Evolutionary conservation across 2,329 filamentous ascomycete genomes (phyloP).

Genomic region (Grosmannia serpens): DNA sequence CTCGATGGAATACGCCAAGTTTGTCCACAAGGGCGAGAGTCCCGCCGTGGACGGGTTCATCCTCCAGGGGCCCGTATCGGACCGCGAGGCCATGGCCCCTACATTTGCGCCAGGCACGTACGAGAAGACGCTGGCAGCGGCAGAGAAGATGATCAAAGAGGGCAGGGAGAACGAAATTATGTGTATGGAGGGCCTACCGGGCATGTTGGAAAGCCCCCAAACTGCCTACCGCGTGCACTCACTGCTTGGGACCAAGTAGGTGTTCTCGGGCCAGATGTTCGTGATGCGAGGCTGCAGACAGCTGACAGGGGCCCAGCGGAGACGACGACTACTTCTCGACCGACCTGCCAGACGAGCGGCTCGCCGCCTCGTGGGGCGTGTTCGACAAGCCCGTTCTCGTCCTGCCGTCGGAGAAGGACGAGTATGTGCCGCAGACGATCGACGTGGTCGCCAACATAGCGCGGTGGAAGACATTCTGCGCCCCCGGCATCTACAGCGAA

Average conservation of each 20-base stretch:
- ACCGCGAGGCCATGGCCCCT: conserved; percentile 52
- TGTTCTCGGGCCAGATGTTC: background rate
- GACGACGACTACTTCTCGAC: conserved; percentile 86
- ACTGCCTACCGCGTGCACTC: conserved; percentile 43
- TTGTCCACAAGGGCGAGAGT: conserved; percentile 28
- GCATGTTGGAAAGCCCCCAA: conserved; percentile 30
- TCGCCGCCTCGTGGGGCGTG: conserved; percentile 53
- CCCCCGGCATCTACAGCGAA: conserved; percentile 31
- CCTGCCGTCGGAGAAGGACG: conserved; percentile 54
- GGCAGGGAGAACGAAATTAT: conserved; percentile 46
- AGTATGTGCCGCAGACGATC: conserved; percentile 46
- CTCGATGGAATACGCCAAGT: conserved; percentile 42
- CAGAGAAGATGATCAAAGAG: conserved; percentile 41
- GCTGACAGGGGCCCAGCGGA: conserved; percentile 31
- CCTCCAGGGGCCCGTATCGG: conserved; percentile 68
- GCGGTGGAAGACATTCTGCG: conserved; percentile 40
- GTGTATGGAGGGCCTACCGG: conserved; percentile 30
- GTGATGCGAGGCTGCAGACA: background rate
- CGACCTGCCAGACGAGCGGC: conserved; percentile 48
- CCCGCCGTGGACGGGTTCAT: conserved; percentile 60
- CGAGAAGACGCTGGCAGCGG: conserved; percentile 33
- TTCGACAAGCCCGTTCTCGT: conserved; percentile 51
- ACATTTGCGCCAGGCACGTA: conserved; percentile 31
- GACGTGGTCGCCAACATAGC: conserved; percentile 46
- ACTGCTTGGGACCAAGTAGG: conserved; percentile 38